Base-by-base conservation (phyloP, 2,329 filamentous ascomycete genomes). In the Gaeumannomyces tritici region DNA sequence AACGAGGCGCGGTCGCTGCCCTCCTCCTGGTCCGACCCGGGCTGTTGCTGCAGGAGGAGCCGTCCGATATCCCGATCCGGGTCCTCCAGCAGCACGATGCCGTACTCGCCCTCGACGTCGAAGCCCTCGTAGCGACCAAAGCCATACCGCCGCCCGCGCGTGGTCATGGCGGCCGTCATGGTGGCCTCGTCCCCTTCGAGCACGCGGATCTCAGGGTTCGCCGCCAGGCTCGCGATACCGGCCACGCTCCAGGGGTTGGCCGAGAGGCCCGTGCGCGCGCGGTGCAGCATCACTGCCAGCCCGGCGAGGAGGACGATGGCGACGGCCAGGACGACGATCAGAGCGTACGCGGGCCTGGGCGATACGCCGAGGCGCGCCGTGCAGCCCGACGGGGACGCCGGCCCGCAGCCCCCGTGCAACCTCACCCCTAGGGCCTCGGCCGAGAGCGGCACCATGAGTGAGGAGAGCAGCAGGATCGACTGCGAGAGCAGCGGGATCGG, bases 221-320 rank as follows among this genome's bases (percentile, higher is more conserved):
- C 67, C 1, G 70, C 69, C 2, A 79, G 69, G 1, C 71, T 69
- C 0, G 72, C 72, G 61, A 77, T 73, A 0, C 73, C 69, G 1
- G 70, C 70, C 5, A 78, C 66, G 62, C 68, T 76, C 77, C 77
- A 79, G 2, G 77, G 77, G 56, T 76, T 73, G 15, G 71, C 69
- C 27, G 68, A 66, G 21, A 79, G 63, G 0, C 77, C 77, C 0
- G 76, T 77, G n/a, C 69, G 66, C 70, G 73, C 75, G 21, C 68
- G 67, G 12, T 70, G 65, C 27, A 76, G 66, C 5, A 73, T 66
- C 9, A 69, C 33, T 1, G 70, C 59, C 6, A 74, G 69, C 8
- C 70, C 15, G 4, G 63, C 61, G 6, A 75, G 62, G 18, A 77
- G 67, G 3, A 72, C 33, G 13, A 69, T 60, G 60, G 77, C 69